Evolutionary conservation across 2,329 filamentous ascomycete species (phyloP).

Genomic region (Exophiala mesophila): DNA sequence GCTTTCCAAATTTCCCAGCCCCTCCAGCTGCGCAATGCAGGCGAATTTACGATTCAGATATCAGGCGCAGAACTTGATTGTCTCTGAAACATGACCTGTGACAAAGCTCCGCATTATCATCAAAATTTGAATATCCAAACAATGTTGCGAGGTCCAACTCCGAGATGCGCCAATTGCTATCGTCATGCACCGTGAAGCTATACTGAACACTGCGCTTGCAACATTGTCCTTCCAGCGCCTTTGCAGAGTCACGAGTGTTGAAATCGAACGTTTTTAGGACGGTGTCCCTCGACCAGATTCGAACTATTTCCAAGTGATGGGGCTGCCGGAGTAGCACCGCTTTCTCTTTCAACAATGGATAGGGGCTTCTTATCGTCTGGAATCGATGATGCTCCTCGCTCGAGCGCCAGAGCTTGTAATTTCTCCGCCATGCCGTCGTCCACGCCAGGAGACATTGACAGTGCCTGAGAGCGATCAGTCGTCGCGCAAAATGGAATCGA

Average conservation of each 20-base stretch:
- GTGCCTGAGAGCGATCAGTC: conserved; percentile 9
- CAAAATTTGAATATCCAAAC: too few relatives aligned
- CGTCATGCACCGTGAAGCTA: too few relatives aligned
- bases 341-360: conserved; percentile 9
- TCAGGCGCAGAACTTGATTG: too few relatives aligned
- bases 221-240: too few relatives aligned
- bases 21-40: too few relatives aligned
- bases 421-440: conserved; percentile 31
- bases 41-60: too few relatives aligned
- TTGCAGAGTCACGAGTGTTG: conserved; percentile 6
- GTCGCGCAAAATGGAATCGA: neutral
- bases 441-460: conserved; percentile 17
- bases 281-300: conserved; percentile 17
- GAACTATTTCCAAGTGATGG: neutral
- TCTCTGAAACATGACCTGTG: too few relatives aligned
- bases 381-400: conserved; percentile 38
- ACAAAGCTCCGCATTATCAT: too few relatives aligned
- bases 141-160: too few relatives aligned
- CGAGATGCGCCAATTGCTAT: too few relatives aligned
- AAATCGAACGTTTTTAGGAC: conserved; percentile 17
- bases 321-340: conserved; percentile 1
- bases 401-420: conserved; percentile 49
- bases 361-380: conserved; percentile 2
- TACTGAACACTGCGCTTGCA: too few relatives aligned
- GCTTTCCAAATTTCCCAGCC: too few relatives aligned